A percentile compares a stretch with the other conserved stretches of the same genome.
phyloP scores from a whole-genome alignment of 2,329 filamentous ascomycete genomes.

The Cercospora brassicicola region DNA sequence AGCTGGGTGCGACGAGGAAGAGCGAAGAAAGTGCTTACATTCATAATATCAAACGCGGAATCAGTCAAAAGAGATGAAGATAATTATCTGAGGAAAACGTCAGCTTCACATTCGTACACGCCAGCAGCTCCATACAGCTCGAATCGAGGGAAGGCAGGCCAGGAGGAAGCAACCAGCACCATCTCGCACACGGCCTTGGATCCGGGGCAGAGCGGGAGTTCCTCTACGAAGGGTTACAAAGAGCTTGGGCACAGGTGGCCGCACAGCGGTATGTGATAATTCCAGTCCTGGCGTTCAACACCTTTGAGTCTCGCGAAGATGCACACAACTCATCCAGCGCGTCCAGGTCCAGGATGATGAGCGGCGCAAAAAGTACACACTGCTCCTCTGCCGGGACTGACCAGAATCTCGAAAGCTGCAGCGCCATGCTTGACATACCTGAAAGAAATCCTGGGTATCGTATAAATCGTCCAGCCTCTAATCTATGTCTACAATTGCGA shows the following conservation, averaged over 20 bases:
- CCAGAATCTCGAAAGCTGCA: background rate
- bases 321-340: background rate
- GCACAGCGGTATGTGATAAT: background rate
- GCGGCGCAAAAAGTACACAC: background rate
- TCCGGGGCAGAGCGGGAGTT: background rate
- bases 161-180: background rate
- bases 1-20: constrained; percentile 7
- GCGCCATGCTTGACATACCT: constrained; percentile 25
- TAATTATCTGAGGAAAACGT: constrained; percentile 20
- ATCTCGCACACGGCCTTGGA: background rate
- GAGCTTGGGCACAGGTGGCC: background rate
- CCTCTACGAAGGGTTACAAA: background rate
- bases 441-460: constrained; percentile 28
- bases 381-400: background rate
- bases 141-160: background rate
- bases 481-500: constrained; percentile 38
- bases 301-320: background rate
- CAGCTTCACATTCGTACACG: background rate
- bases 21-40: constrained; percentile 11
- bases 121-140: background rate
- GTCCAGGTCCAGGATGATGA: background rate
- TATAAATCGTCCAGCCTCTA: constrained; percentile 37
- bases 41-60: constrained; percentile 2
- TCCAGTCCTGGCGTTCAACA: background rate
- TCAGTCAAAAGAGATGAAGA: background rate